Evolutionary conservation across 2,329 filamentous ascomycete species (phyloP).

Genomic region (Xylariaceae sp.): DNA sequence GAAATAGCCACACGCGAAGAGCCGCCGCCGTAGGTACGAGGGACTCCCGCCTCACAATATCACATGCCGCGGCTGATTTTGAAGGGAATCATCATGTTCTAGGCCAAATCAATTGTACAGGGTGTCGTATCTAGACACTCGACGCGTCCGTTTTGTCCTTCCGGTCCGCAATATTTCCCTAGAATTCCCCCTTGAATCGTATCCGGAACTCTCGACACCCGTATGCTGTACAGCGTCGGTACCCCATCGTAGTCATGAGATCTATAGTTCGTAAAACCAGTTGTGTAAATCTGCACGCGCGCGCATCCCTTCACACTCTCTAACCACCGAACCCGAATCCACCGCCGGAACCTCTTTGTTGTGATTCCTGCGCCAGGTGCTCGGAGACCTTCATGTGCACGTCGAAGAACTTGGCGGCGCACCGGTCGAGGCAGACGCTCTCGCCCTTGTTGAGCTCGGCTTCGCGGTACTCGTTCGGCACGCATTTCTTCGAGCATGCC

Average conservation of each 20-base stretch:
- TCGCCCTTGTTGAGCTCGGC: conserved; percentile 98
- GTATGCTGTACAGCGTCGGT: conserved; percentile 15
- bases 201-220: background rate
- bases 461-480: conserved; percentile 91
- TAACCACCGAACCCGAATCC: conserved; percentile 52
- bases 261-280: background rate
- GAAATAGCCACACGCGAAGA: too few species aligned
- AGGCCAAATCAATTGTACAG: conserved; percentile 9
- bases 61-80: conserved; percentile 1
- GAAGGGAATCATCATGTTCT: conserved; percentile 21
- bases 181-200: background rate
- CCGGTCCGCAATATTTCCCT: background rate
- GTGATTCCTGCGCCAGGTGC: conserved; percentile 89
- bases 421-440: conserved; percentile 96
- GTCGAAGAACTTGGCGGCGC: conserved; percentile 97
- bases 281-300: background rate
- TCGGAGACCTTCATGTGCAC: conserved; percentile 97
- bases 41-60: too few species aligned
- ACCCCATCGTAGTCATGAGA: background rate
- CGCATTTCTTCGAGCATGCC: conserved; percentile 91
- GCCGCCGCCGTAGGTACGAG: too few species aligned
- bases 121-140: background rate
- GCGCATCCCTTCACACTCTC: background rate
- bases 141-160: background rate
- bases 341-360: conserved; percentile 60